Conservation (phyloP, 2,329 filamentous ascomycete genomes). For the Clonostachys rosea region DNA sequence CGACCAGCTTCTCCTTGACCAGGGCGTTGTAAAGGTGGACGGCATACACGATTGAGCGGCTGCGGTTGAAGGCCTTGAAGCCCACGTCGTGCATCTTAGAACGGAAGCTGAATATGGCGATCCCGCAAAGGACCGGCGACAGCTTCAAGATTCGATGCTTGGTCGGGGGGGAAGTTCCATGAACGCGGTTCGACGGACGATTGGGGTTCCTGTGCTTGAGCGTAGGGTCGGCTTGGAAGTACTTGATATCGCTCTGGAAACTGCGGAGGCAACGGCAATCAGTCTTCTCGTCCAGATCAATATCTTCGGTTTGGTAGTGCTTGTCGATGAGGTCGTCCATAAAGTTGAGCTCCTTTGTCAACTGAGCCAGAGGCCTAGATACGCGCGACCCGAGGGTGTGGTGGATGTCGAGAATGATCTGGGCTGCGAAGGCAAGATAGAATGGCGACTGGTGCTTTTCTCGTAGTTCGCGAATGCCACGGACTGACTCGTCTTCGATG, state of each 20-base stretch:
- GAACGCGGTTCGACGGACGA: neutral
- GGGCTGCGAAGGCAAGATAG: constrained; percentile 29
- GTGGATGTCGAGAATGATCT: constrained; percentile 34
- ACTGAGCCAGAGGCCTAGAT: constrained; percentile 2
- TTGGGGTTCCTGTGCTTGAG: neutral
- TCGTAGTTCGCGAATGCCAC: constrained; percentile 23
- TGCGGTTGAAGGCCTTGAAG: constrained; percentile 25
- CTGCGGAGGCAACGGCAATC: too few species aligned
- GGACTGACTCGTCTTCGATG: constrained; percentile 28
- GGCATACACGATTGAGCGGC: constrained; percentile 27
- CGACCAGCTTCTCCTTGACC: constrained; percentile 3
- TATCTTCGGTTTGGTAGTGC: constrained; percentile 20
- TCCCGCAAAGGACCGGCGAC: constrained; percentile 29
- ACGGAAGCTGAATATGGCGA: constrained; percentile 24
- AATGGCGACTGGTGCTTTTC: constrained; percentile 21
- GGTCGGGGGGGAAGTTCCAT: constrained; percentile 1
- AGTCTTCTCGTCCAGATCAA: constrained; percentile 7
- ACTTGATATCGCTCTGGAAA: constrained; percentile 7
- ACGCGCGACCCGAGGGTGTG: constrained; percentile 16
- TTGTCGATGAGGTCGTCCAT: constrained; percentile 11
- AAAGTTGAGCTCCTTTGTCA: neutral
- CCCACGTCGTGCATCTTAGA: constrained; percentile 20
- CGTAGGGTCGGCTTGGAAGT: constrained; percentile 20
- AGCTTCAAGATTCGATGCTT: constrained; percentile 20
- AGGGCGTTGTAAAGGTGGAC: constrained; percentile 35